Percentiles rank a stretch among this genome's conserved stretches.
Evolutionary conservation across 148 eudicot species (phyloP).

Genomic region (Chenopodium formosanum): DNA sequence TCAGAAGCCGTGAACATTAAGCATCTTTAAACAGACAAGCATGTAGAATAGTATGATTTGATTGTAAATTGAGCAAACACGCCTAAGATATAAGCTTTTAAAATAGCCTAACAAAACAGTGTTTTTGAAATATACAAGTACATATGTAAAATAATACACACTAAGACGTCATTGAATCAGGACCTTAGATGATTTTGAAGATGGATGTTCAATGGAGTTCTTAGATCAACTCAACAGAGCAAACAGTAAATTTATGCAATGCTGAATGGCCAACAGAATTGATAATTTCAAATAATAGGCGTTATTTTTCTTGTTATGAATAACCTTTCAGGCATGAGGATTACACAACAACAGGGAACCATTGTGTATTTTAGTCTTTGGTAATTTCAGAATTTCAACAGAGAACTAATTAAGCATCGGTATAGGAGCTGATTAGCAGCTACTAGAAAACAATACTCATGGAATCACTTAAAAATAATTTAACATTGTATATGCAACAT

Average conservation of each 20-base stretch:
- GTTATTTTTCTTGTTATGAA: no score
- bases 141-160: neutral
- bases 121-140: neutral
- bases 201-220: neutral
- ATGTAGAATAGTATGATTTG: neutral
- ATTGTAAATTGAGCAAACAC: neutral
- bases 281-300: no score
- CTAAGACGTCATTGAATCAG: neutral
- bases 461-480: neutral
- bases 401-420: no score
- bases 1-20: constrained; percentile 4
- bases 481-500: neutral
- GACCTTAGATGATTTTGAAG: neutral
- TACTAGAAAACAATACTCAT: neutral
- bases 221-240: neutral
- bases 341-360: neutral
- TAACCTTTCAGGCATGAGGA: neutral
- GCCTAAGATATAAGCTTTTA: neutral
- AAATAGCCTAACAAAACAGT: neutral
- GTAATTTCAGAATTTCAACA: no score
- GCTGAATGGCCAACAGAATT: neutral
- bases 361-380: neutral
- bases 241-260: neutral
- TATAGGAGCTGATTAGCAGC: neutral
- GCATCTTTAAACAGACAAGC: neutral